phyloP scores from a whole-genome alignment of 495 filamentous ascomycete genomes.

The Niebla homalea region DNA sequence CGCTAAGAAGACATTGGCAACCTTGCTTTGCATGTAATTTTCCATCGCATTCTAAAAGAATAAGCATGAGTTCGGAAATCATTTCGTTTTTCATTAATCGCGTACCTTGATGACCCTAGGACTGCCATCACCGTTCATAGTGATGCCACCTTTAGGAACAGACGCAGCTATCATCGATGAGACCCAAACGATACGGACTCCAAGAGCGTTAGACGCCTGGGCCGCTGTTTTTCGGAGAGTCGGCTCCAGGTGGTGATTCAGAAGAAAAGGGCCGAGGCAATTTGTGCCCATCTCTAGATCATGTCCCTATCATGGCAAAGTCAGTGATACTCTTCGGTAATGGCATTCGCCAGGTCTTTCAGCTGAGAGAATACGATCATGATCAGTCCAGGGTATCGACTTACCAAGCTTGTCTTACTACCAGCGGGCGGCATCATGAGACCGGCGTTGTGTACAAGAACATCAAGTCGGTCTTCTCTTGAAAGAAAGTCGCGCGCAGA shows the following conservation, averaged over 20 bases:
- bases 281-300: slow-evolving; percentile 37
- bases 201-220: slow-evolving; percentile 5
- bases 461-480: slow-evolving; percentile 32
- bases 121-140: slow-evolving; percentile 15
- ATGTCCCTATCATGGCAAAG: slow-evolving; percentile 19
- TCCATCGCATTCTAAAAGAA: slow-evolving; percentile 9
- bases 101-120: slow-evolving; percentile 5
- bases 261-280: slow-evolving; percentile 34
- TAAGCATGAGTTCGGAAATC: too few species aligned
- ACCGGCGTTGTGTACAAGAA: slow-evolving; percentile 39
- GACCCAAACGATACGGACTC: slow-evolving; percentile 31
- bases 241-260: slow-evolving; percentile 33
- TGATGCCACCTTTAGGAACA: slow-evolving; percentile 19
- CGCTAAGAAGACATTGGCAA: slow-evolving; percentile 28
- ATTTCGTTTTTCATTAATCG: too few species aligned
- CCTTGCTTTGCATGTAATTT: slow-evolving; percentile 32
- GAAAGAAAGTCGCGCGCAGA: slow-evolving; percentile 27
- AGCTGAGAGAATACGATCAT: too few species aligned
- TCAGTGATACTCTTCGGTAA: neutral
- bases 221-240: slow-evolving; percentile 27
- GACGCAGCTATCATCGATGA: slow-evolving; percentile 17
- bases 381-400: neutral
- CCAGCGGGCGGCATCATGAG: slow-evolving; percentile 32
- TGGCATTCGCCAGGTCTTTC: too few species aligned
- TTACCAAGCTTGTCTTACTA: slow-evolving; percentile 18